Percentiles rank a stretch among this genome's conserved stretches.
These are phyloP conservation scores for Rhynchospora tenuis DNA, from an alignment of 176 grass and related monocot species.

Conservation along the genomic window DNA sequence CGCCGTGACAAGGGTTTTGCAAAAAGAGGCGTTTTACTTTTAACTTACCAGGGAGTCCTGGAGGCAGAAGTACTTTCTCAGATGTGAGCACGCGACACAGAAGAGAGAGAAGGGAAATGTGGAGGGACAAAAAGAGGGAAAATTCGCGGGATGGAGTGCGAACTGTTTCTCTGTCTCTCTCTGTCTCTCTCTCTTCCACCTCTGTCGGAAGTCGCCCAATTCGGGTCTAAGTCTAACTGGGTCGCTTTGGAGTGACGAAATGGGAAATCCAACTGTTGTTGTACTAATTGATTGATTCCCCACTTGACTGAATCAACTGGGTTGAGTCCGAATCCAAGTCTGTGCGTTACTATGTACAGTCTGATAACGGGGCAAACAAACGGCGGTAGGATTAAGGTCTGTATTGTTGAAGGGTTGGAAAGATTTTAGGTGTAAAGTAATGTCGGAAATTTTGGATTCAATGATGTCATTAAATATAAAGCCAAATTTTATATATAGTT, in stretches of 20 bases:
- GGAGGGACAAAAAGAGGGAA: neutral
- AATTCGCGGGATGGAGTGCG: slow-evolving; percentile 5
- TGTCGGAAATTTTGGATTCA: no score
- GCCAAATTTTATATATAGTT: no score
- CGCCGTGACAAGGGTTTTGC: slow-evolving; percentile 18
- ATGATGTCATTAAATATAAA: no score
- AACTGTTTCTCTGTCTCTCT: neutral
- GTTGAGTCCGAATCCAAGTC: neutral
- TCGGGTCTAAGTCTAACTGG: slow-evolving; percentile 7
- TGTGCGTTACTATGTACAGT: neutral
- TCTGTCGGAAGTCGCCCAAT: neutral
- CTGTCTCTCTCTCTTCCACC: neutral
- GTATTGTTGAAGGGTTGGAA: no score
- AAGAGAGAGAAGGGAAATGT: neutral
- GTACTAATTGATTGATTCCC: neutral
- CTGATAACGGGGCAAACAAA: no score
- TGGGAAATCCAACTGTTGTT: slow-evolving; percentile 7
- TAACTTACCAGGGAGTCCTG: slow-evolving; percentile 4
- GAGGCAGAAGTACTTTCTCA: neutral
- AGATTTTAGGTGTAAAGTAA: no score
- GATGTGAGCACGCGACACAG: neutral
- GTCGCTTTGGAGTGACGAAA: slow-evolving; percentile 22
- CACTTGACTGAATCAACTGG: neutral
- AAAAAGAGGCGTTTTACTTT: neutral
- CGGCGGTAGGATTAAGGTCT: no score